Conservation (phyloP, 2,329 filamentous ascomycete genomes). For the Trichoderma aggressivum region DNA sequence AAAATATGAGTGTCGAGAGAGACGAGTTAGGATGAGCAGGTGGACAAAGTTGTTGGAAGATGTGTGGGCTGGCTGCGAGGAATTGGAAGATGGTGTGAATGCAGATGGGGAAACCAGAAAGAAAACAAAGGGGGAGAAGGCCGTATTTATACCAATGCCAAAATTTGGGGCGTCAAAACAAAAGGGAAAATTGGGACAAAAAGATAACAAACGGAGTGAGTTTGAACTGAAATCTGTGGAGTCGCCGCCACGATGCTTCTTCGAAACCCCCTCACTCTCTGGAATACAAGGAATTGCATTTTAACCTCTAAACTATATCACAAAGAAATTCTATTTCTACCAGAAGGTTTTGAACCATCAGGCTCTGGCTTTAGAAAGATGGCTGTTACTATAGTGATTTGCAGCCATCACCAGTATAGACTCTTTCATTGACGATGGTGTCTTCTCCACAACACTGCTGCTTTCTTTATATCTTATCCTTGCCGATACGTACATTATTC, state of each 20-base stretch:
- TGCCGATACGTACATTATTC: neutral
- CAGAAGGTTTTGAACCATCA: neutral
- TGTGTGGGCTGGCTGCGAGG: neutral
- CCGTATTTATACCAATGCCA: neutral
- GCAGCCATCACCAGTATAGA: neutral
- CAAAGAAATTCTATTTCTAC: neutral
- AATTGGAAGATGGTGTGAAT: neutral
- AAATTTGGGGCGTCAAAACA: neutral
- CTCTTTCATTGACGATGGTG: neutral
- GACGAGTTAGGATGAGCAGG: neutral
- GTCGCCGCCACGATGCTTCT: neutral
- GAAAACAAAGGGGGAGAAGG: neutral
- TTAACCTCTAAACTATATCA: neutral
- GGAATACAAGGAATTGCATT: neutral
- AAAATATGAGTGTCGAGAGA: neutral
- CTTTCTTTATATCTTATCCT: neutral
- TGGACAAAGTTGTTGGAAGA: neutral
- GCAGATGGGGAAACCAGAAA: no score
- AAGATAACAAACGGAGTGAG: neutral
- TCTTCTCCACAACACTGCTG: neutral
- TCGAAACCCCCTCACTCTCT: neutral
- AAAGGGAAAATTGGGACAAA: neutral
- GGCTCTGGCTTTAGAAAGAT: neutral
- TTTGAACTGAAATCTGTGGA: neutral
- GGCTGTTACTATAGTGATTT: neutral